Percentiles rank a stretch among this genome's conserved stretches.
These are phyloP conservation scores for Zasmidium angulare DNA, from an alignment of 2,329 filamentous ascomycete species.

Conservation along the genomic window DNA sequence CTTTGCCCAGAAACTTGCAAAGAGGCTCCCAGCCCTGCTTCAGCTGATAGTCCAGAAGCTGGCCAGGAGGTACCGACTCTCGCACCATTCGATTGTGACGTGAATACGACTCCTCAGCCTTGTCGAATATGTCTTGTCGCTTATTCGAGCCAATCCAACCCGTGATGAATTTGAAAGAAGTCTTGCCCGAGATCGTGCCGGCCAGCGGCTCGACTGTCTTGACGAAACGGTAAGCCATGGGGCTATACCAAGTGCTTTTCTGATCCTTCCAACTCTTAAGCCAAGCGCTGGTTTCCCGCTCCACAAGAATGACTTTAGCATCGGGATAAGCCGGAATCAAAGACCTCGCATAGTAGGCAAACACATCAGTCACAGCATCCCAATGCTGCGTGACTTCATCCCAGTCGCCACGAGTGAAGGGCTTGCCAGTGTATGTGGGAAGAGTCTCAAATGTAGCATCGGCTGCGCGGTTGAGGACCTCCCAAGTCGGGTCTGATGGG, in stretches of 20 bases:
- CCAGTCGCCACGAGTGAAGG: background rate
- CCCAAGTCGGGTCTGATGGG: background rate
- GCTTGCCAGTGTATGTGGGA: background rate
- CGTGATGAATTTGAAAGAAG: background rate
- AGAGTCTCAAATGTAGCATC: background rate
- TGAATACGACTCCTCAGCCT: background rate
- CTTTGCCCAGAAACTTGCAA: conserved; percentile 29
- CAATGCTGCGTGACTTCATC: background rate
- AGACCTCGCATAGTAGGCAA: background rate
- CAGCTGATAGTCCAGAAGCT: conserved; percentile 26
- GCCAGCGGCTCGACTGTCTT: background rate
- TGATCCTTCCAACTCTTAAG: background rate
- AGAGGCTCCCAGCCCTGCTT: conserved; percentile 30
- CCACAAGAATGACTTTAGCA: conserved; percentile 26
- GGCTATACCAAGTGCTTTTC: background rate
- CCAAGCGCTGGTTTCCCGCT: conserved; percentile 19
- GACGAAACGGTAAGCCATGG: background rate
- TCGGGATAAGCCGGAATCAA: conserved; percentile 25
- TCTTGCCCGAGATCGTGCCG: background rate
- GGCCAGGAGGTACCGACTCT: conserved; percentile 1
- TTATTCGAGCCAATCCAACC: background rate
- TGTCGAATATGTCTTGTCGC: background rate
- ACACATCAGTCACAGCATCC: background rate
- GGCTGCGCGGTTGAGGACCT: background rate
- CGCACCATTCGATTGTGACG: background rate